Base-by-base conservation (phyloP, 768 basidiomycete genomes). In the Auricularia heimuer region DNA sequence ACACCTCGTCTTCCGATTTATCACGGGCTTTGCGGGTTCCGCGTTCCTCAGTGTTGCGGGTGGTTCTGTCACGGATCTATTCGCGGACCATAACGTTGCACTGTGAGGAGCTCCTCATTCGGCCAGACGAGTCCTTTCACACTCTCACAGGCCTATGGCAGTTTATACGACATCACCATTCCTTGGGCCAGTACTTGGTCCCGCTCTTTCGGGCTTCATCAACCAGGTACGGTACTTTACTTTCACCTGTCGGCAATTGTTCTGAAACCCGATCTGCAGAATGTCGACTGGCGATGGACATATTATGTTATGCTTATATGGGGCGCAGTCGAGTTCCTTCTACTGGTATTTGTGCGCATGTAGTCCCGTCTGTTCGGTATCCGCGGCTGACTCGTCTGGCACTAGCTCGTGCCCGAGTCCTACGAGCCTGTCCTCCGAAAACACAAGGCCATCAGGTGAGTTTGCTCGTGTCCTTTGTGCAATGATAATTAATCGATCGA, bases 261-360 rank as follows among this genome's bases (percentile, higher is more conserved):
- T 60, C 63, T 68, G 54, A 51, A 61, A 34, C 33, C 64, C 34
- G 63, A 54, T 14, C 66, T 18, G 39, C 39, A 89, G 82, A 77
- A 86, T 68, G 67, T 80, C 1, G 69, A 80, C 58, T 89, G 88
- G 89, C 75, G 88, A 66, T 93, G 90, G 91, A 90, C 89, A 0
- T 94, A 86, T 75, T 84, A 85, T 64, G 74, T 88, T 16, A 72
- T 87, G 65, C 66, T 86, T 1, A 88, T 88, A 24, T 94, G 91
- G 92, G 78, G 82, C 0, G 83, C 82, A 61, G 74, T 74, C 2
- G 80, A 90, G 71, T 73, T 79, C 8, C 61, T 81, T 7, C 75
- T 82, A 0, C 74, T 93, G 7, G 70, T 84, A 60, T 29, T 82
- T 54, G 86, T 87, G 67, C 68, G 81, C 73, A 11, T 29, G 12